Percentiles rank a stretch among this genome's conserved stretches.
Evolutionary conservation across 306 rosid genomes (phyloP).

Genomic region (Begonia masoniana): DNA sequence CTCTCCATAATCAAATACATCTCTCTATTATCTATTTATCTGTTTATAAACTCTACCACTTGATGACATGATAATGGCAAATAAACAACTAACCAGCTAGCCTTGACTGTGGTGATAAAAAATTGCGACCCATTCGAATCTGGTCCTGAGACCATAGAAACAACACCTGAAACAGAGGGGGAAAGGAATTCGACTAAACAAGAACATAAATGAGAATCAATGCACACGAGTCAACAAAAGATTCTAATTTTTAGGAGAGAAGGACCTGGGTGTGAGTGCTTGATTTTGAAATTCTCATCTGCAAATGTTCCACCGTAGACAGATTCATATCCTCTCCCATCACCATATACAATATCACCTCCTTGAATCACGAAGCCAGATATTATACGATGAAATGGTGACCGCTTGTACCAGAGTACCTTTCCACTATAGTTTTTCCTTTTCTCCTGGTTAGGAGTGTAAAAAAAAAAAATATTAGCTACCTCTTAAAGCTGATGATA

Average conservation of each 20-base stretch:
- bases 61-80: not conserved
- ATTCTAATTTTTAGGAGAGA: not conserved
- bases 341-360: constrained; percentile 50
- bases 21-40: too few relatives aligned
- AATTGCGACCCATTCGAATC: constrained; percentile 83
- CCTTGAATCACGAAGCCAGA: constrained; percentile 81
- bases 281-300: constrained; percentile 62
- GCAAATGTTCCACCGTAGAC: constrained; percentile 61
- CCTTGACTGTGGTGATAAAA: constrained; percentile 69
- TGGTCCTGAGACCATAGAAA: constrained; percentile 73
- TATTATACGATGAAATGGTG: constrained; percentile 61
- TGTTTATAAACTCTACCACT: too few relatives aligned
- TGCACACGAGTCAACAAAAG: too few relatives aligned
- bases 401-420: constrained; percentile 59
- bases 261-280: constrained; percentile 70
- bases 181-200: too few relatives aligned
- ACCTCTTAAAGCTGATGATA: not conserved
- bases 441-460: constrained; percentile 32
- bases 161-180: constrained; percentile 32
- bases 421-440: constrained; percentile 42
- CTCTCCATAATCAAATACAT: too few relatives aligned
- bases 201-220: too few relatives aligned
- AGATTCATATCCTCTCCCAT: constrained; percentile 66
- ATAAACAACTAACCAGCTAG: constrained; percentile 46
- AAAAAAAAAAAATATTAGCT: not conserved